Percentiles rank a stretch among this genome's conserved stretches.
Conservation (phyloP, 495 filamentous ascomycete species). For the Sordaria brevicollis region DNA sequence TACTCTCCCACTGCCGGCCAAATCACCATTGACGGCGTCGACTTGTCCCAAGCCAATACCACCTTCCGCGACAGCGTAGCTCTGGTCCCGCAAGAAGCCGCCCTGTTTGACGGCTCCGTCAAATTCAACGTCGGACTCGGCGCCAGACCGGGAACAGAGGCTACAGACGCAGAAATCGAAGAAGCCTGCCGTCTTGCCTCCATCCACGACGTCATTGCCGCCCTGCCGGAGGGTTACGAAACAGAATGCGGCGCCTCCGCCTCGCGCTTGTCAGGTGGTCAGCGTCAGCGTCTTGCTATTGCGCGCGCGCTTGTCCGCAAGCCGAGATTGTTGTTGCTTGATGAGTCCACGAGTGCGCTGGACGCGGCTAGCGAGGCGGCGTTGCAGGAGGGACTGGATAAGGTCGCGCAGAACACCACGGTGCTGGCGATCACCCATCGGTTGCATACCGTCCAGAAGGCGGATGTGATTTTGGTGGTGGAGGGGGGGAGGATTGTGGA, state of each 20-base stretch:
- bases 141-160: slow-evolving; percentile 30
- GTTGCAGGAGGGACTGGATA: slow-evolving; percentile 62
- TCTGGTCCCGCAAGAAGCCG: slow-evolving; percentile 53
- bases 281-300: slow-evolving; percentile 63
- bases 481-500: slow-evolving; percentile 58
- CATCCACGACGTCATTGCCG: slow-evolving; percentile 47
- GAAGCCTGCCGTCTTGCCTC: slow-evolving; percentile 47
- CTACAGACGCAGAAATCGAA: slow-evolving; percentile 39
- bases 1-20: slow-evolving; percentile 45
- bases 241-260: slow-evolving; percentile 46
- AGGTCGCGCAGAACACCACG: slow-evolving; percentile 59
- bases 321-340: slow-evolving; percentile 70
- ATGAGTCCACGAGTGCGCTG: slow-evolving; percentile 76
- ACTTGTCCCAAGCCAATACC: slow-evolving; percentile 30
- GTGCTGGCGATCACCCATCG: slow-evolving; percentile 79
- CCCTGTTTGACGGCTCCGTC: slow-evolving; percentile 41
- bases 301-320: slow-evolving; percentile 71
- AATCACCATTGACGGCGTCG: slow-evolving; percentile 40
- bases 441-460: slow-evolving; percentile 61
- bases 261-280: slow-evolving; percentile 41
- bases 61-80: slow-evolving; percentile 43
- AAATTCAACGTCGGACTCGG: slow-evolving; percentile 47
- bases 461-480: slow-evolving; percentile 68
- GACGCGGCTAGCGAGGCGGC: slow-evolving; percentile 62
- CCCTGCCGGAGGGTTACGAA: slow-evolving; percentile 51